Conservation (phyloP, 768 basidiomycete genomes). For the Dacryopinax primogenitus region DNA sequence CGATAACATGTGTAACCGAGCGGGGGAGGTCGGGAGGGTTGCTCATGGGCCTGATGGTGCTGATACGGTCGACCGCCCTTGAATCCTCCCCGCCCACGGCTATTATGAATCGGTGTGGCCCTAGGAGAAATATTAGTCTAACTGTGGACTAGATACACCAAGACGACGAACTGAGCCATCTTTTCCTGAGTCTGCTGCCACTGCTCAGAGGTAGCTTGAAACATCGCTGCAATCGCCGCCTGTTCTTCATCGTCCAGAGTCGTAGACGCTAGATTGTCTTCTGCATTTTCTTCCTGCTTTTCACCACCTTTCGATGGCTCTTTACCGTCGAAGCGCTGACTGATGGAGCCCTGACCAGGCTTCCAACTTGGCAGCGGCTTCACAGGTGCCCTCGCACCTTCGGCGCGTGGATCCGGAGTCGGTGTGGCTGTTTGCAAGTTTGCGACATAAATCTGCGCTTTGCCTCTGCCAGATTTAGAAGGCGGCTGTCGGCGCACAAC, state of each 20-base stretch:
- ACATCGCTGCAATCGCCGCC: constrained; percentile 96
- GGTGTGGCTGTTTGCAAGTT: neutral
- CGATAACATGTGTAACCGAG: constrained; percentile 97
- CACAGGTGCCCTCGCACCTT: neutral
- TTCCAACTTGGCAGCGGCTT: neutral
- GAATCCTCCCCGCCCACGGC: constrained; percentile 43
- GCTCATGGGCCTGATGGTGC: constrained; percentile 40
- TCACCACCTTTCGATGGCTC: constrained; percentile 28
- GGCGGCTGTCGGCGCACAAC: constrained; percentile 84
- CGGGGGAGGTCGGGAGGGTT: constrained; percentile 67
- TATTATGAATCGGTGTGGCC: constrained; percentile 47
- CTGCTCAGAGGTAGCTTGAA: constrained; percentile 81
- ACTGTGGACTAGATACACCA: neutral
- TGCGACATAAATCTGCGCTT: constrained; percentile 59
- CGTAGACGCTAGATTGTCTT: constrained; percentile 9
- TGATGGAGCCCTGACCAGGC: constrained; percentile 1
- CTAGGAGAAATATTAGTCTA: constrained; percentile 13
- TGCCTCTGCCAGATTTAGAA: constrained; percentile 67
- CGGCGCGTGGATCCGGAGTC: neutral
- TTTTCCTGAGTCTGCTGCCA: constrained; percentile 99
- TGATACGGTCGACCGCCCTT: constrained; percentile 36
- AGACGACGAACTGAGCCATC: constrained; percentile 91
- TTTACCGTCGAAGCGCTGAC: constrained; percentile 69
- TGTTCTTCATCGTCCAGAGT: constrained; percentile 62
- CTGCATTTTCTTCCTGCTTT: neutral